Evolutionary conservation across 768 basidiomycete genomes (phyloP), one percentile per base, ranked within the genome.

Genomic region (Tulasnella sp.): DNA sequence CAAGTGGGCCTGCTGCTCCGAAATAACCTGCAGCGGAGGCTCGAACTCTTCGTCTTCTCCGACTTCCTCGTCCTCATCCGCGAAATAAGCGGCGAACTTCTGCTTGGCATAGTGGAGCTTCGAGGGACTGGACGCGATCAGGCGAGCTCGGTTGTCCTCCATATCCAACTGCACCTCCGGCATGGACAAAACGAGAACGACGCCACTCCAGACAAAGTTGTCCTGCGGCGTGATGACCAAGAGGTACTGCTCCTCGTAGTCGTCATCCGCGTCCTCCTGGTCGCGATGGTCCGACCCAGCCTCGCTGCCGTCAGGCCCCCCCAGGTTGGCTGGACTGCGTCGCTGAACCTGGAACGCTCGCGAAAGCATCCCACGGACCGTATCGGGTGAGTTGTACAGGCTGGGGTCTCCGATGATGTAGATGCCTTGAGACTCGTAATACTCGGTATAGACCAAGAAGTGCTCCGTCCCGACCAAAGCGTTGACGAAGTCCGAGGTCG

Each of bases 181-280:
- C 23, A 96, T 85, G 76, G 90, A 88, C 67, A 95, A 85, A 82
- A 95, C 88, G 84, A 96, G 88, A 71, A 98, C 92, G 44, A 91
- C 87, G 10, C 97, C 97, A 76, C 92, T 93, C 97, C 97, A 99
- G 40, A 95, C 86, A 85, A 98, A 99, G 74, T 90, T 90, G 15
- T 88, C 90, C 32, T 91, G 88, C 32, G 98, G 96, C 29, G 97
- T 94, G 72, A 99, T 85, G 48, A 98, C 84, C 72, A 99, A 88
- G 42, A 99, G 85, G 83, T 99, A 99, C 75, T 82, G 78, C 29
- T 80, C 82, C 35, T 80, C 82, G 35, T 83, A 82, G 42, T 80
- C 82, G 5, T 80, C 81, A 15, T 46, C 55, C 23, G 73, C 79
- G 5, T 61, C 23, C 11, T 80, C 80, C 6, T 80, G 74, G 10